Base-by-base conservation (phyloP, 495 filamentous ascomycete species). In the Lophiostoma macrostomum region DNA sequence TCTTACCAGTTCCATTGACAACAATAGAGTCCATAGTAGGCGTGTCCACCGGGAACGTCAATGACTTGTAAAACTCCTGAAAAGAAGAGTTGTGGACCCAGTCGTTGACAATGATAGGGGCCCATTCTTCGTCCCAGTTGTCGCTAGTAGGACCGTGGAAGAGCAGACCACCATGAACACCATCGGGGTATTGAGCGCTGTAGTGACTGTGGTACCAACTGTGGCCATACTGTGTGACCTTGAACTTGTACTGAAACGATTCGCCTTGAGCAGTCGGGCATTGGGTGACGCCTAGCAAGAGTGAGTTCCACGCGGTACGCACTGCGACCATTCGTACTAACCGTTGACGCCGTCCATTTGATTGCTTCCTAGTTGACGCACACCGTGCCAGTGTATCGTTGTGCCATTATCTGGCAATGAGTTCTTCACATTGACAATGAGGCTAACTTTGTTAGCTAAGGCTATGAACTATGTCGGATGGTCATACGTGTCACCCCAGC, bases 181-280 rank as follows among this genome's bases (percentile, higher is more conserved):
- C 69, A 28, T 71, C 66, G 12, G 55, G 42, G 34, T 71, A 71
- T 32, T 71, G 69, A 4, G 57, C 25, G 14, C 51, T 56, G 53
- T 60, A 63, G 37, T 71, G 68, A 23, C 43, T 51, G 53, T 71
- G 69, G 43, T 70, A 71, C 69, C 68, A 70, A 2, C 54, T 35
- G 18, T 59, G 61, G 1, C 69, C 69, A 40, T 63, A 70, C 40
- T 71, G 69, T 2, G 53, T 64, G 12, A 58, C 43, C 22, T 60
- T 56, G 55, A 69, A 71, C 13, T 53, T 63, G 53, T 70, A 71
- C 1, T 44, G 55, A 32, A 64, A 62, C 1, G 53, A 53, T 10
- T 70, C 60, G n/a, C 56, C 63, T 10, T 61, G 45, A 5, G 65
- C 44, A 34, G 66, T 44, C 2, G 68, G 67, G 39, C 64, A 62